Conservation (phyloP, 2,329 filamentous ascomycete species). For the Canariomyces notabilis region DNA sequence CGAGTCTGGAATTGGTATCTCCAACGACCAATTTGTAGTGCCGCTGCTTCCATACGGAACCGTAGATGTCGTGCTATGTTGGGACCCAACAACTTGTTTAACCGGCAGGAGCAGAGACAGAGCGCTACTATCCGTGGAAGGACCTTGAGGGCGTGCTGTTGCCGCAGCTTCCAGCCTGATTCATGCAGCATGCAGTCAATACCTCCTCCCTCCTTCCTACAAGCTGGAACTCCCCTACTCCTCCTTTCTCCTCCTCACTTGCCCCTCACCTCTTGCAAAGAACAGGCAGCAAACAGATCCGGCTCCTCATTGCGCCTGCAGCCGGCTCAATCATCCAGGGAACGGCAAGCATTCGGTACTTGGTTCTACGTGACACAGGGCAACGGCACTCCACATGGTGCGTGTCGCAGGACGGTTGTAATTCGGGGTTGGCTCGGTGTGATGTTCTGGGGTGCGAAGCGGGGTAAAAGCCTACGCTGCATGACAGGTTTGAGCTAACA, state of each 20-base stretch:
- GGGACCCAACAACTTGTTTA: slow-evolving; percentile 1
- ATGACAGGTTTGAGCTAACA: too few species aligned
- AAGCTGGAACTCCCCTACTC: not conserved
- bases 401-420: slow-evolving; percentile 17
- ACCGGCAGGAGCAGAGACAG: slow-evolving; percentile 1
- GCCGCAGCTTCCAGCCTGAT: not conserved
- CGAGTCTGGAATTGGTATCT: not conserved
- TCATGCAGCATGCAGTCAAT: not conserved
- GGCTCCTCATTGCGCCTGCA: not conserved
- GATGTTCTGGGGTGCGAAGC: not conserved
- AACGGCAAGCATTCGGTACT: slow-evolving; percentile 9
- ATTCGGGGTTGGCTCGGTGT: slow-evolving; percentile 28
- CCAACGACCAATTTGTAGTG: not conserved
- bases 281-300: slow-evolving; percentile 2
- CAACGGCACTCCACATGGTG: not conserved
- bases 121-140: not conserved
- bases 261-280: slow-evolving; percentile 8
- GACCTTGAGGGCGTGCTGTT: slow-evolving; percentile 4
- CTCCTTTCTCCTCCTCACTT: slow-evolving; percentile 3
- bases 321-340: slow-evolving; percentile 5
- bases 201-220: too few species aligned
- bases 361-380: not conserved
- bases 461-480: not conserved
- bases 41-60: not conserved
- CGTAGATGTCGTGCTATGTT: not conserved